Evolutionary conservation across 2,329 filamentous ascomycete genomes (phyloP).

Genomic region (Botrytis medusae): DNA sequence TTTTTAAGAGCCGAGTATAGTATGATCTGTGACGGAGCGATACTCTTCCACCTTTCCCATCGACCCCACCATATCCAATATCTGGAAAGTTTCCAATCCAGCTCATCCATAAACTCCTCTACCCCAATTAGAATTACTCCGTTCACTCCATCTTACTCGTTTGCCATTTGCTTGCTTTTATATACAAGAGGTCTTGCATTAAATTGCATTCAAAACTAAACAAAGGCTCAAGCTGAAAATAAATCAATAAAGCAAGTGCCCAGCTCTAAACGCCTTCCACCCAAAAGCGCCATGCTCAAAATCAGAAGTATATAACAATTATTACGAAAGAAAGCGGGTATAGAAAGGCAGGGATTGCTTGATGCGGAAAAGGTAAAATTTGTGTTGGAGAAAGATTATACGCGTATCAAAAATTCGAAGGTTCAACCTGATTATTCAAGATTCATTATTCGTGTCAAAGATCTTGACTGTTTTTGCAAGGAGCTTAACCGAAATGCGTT

Average conservation of each 20-base stretch:
- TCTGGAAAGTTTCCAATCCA: background rate
- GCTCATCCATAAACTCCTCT: background rate
- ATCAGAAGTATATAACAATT: background rate
- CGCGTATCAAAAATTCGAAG: background rate
- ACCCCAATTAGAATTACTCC: background rate
- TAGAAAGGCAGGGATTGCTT: conserved; percentile 11
- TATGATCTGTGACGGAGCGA: background rate
- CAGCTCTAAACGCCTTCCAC: background rate
- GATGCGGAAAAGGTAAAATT: background rate
- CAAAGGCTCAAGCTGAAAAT: background rate
- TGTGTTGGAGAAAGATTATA: background rate
- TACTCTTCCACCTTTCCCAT: background rate
- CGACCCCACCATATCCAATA: background rate
- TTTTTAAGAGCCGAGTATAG: background rate
- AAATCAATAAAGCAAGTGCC: background rate
- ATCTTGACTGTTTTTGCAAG: background rate
- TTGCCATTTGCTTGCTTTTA: background rate
- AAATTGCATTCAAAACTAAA: background rate
- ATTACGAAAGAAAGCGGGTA: conserved; percentile 10
- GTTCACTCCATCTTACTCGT: background rate
- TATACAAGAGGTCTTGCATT: conserved; percentile 3
- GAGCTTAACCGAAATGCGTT: background rate
- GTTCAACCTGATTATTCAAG: conserved; percentile 15
- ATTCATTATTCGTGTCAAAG: conserved; percentile 18
- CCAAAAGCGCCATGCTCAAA: conserved; percentile 9